Evolutionary conservation across 176 grass and related monocot genomes (phyloP).

Genomic region (Luzula sylvatica): DNA sequence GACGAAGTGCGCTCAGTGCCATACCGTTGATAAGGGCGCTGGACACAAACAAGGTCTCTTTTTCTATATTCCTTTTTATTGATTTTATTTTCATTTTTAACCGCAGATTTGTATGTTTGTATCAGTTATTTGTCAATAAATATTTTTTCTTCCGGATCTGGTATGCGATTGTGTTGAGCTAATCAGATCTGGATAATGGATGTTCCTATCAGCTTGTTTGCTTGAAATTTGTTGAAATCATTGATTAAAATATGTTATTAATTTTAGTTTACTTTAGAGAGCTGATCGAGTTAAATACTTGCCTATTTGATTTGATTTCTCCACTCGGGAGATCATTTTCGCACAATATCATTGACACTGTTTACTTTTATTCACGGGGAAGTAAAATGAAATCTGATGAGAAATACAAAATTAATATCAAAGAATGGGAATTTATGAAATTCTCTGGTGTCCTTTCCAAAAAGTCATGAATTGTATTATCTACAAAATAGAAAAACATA

Average conservation of each 20-base stretch:
- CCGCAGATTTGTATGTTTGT: not conserved
- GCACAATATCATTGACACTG: no score
- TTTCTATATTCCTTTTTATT: not conserved
- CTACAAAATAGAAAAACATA: no score
- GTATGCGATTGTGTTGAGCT: not conserved
- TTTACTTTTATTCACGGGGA: no score
- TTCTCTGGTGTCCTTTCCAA: no score
- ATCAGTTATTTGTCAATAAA: not conserved
- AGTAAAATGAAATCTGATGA: no score
- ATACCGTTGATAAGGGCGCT: conserved; percentile 76
- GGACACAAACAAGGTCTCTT: conserved; percentile 73
- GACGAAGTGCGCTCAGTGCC: conserved; percentile 94
- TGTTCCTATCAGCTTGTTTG: not conserved
- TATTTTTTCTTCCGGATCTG: conserved; percentile 15
- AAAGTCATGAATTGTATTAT: no score
- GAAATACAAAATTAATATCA: no score
- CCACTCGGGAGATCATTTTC: no score
- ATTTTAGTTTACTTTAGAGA: not conserved
- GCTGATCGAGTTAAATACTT: no score
- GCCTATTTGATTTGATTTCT: no score
- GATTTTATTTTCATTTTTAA: no score
- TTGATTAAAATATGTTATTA: not conserved
- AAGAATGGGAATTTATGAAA: no score
- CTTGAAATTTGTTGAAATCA: not conserved
- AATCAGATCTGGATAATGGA: not conserved